These are phyloP conservation scores for Pterocarpus macrocarpus DNA, from an alignment of 306 rosid species.

Conservation along the genomic window DNA sequence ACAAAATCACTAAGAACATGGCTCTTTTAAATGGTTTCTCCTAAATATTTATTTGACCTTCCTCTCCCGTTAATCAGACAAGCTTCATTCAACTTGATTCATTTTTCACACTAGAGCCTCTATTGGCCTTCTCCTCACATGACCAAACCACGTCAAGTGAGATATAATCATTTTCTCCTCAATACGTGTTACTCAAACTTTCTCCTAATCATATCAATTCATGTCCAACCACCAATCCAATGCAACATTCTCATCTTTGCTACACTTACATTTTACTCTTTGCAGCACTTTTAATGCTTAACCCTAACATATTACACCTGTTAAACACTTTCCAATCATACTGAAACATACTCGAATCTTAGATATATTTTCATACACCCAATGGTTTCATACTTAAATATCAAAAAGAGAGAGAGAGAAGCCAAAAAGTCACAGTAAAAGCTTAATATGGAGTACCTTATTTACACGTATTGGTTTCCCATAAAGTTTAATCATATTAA, in stretches of 20 bases:
- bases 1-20: neutral
- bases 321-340: too few species aligned
- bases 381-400: slow-evolving; percentile 1
- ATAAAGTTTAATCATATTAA: slow-evolving; percentile 94
- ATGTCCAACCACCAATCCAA: neutral
- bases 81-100: neutral
- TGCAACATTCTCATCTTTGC: neutral
- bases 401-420: neutral
- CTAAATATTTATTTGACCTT: neutral
- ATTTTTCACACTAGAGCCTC: neutral
- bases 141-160: neutral
- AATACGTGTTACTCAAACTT: neutral
- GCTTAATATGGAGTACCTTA: slow-evolving; percentile 59
- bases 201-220: neutral
- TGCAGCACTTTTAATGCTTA: neutral
- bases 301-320: neutral
- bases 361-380: neutral
- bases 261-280: neutral
- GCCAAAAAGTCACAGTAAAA: neutral
- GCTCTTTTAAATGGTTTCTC: neutral
- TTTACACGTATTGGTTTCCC: slow-evolving; percentile 98
- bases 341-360: too few species aligned
- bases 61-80: neutral
- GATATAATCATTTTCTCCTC: neutral
- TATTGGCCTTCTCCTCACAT: neutral